Conservation (phyloP, 768 basidiomycete species). For the Gloeostereum incarnatum region DNA sequence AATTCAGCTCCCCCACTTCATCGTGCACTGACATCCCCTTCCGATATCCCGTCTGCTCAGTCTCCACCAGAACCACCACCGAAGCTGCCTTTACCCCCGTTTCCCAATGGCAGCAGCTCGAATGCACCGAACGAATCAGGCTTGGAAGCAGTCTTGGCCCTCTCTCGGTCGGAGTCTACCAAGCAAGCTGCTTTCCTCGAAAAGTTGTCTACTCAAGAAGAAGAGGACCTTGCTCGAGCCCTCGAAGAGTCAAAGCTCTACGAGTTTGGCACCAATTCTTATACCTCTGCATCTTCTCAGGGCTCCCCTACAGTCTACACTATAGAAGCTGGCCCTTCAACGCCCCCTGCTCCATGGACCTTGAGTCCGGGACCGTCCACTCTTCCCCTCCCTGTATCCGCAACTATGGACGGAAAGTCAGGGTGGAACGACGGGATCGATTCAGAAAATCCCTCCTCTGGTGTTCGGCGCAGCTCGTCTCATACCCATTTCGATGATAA, state of each 20-base stretch:
- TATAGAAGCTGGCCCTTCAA: conserved; percentile 15
- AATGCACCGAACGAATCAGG: conserved; percentile 26
- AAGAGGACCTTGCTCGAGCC: conserved; percentile 58
- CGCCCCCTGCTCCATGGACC: conserved; percentile 5
- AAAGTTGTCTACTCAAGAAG: conserved; percentile 37
- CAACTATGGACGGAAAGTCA: no score
- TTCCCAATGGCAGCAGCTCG: conserved; percentile 11
- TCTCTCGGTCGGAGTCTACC: conserved; percentile 38
- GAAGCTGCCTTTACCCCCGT: conserved; percentile 28
- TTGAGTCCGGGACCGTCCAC: no score
- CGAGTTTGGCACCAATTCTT: conserved; percentile 7
- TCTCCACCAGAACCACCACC: conserved; percentile 21
- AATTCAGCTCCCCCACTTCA: conserved; percentile 11
- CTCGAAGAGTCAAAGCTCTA: conserved; percentile 39
- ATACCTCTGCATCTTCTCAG: conserved; percentile 8
- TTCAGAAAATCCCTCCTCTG: no score
- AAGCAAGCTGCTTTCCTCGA: conserved; percentile 10
- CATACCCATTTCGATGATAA: conserved; percentile 5
- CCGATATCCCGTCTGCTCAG: conserved; percentile 9
- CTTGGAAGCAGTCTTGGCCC: conserved; percentile 33
- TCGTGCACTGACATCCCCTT: conserved; percentile 17
- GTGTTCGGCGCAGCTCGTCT: no score
- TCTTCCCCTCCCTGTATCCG: no score
- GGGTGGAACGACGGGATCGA: no score
- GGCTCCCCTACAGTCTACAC: conserved; percentile 5